These are phyloP conservation scores for Perkinsus chesapeaki DNA, from an alignment of 169 alveolate genomes.

Conservation along the genomic window DNA sequence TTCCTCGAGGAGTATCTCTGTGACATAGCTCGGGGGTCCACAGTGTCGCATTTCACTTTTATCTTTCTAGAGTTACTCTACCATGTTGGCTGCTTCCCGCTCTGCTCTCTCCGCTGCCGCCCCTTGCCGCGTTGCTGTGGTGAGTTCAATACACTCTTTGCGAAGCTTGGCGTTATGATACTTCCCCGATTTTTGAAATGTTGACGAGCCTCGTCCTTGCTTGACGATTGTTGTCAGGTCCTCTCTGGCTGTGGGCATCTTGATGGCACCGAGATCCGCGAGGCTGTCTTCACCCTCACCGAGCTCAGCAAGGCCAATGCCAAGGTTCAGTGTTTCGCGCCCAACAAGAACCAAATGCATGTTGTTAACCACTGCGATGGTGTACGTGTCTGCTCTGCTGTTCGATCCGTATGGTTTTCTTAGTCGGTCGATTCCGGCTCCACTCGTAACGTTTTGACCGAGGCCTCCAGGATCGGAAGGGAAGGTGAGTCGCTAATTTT, in stretches of 20 bases:
- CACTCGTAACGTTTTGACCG: constrained; percentile 35
- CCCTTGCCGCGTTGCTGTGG: background rate
- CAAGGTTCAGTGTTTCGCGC: constrained; percentile 32
- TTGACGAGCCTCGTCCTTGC: background rate
- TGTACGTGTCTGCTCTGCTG: background rate
- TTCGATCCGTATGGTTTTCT: background rate
- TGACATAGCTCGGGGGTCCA: background rate
- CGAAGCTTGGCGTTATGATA: background rate
- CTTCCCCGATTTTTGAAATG: background rate
- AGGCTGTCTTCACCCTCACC: constrained; percentile 36
- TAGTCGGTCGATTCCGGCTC: constrained; percentile 16
- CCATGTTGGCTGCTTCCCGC: background rate
- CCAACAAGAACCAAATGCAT: constrained; percentile 26
- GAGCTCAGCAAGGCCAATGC: constrained; percentile 24
- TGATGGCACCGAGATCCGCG: constrained; percentile 54
- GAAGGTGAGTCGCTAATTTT: constrained; percentile 35
- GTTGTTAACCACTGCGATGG: constrained; percentile 45
- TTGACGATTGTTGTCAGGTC: no score
- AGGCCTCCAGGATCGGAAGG: constrained; percentile 53
- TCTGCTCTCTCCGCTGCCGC: background rate
- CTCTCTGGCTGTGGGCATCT: constrained; percentile 52
- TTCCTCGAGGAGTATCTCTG: background rate
- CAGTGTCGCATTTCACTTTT: background rate
- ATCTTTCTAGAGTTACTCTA: background rate
- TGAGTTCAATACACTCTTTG: background rate